These are phyloP conservation scores for Phytophthora fragariae DNA, from an alignment of 352 stramenopile species.

Conservation along the genomic window DNA sequence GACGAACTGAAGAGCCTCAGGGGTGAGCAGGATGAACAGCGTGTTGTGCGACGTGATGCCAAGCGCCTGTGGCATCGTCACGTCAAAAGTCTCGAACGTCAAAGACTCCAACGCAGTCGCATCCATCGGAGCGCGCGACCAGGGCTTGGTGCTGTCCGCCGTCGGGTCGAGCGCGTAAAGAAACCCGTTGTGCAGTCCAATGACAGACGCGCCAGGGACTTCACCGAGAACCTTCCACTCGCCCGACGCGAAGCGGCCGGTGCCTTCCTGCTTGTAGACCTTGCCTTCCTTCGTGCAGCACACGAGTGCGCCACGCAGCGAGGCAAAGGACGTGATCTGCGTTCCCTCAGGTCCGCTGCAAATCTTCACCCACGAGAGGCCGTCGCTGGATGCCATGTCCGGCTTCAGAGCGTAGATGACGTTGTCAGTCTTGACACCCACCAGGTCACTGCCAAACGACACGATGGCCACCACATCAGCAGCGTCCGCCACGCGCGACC, in stretches of 20 bases:
- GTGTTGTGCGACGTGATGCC: conserved; percentile 85
- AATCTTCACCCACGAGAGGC: conserved; percentile 58
- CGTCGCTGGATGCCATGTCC: conserved; percentile 22
- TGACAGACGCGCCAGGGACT: conserved; percentile 49
- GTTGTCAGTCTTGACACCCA: conserved; percentile 66
- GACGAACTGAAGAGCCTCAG: conserved; percentile 52
- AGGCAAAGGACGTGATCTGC: conserved; percentile 67
- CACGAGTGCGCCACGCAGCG: conserved; percentile 68
- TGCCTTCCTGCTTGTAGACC: conserved; percentile 74
- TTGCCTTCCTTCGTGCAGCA: conserved; percentile 68
- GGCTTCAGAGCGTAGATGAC: conserved; percentile 60
- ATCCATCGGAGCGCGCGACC: conserved; percentile 62
- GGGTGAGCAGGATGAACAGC: conserved; percentile 70
- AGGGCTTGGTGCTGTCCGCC: conserved; percentile 27
- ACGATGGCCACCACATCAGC: conserved; percentile 64
- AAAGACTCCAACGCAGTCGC: conserved; percentile 58
- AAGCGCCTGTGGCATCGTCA: conserved; percentile 37
- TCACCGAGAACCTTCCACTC: conserved; percentile 66
- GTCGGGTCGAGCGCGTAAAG: conserved; percentile 60
- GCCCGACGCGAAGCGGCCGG: conserved; percentile 64
- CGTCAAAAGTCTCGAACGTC: conserved; percentile 49
- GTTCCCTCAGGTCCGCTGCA: conserved; percentile 52
- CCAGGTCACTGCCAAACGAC: conserved; percentile 79
- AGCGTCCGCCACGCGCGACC: conserved; percentile 53
- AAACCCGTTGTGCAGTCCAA: conserved; percentile 79